Percentiles rank a stretch among this genome's conserved stretches.
Evolutionary conservation across 768 basidiomycete species (phyloP).

Genomic region (Polyporus arcularius): DNA sequence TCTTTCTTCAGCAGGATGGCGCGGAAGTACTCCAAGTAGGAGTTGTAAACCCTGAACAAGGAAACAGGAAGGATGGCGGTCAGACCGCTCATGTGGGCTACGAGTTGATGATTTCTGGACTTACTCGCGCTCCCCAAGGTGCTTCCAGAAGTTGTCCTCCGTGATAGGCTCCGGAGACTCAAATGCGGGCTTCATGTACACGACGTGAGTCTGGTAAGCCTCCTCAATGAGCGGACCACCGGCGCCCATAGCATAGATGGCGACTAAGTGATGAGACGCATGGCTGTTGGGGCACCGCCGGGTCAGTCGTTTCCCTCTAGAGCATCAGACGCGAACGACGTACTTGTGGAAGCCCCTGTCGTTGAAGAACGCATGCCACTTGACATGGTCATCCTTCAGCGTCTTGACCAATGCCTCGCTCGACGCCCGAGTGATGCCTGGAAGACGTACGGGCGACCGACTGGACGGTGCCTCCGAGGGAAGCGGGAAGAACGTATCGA

Average conservation of each 20-base stretch:
- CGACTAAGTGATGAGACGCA: conserved; percentile 6
- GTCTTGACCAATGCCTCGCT: conserved; percentile 30
- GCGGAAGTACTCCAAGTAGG: conserved; percentile 60
- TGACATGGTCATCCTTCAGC: conserved; percentile 51
- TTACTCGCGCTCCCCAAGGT: conserved; percentile 59
- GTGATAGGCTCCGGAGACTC: conserved; percentile 48
- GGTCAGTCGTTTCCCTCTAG: too few species aligned
- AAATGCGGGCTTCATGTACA: conserved; percentile 40
- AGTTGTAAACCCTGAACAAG: conserved; percentile 52
- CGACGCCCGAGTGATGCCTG: conserved; percentile 31
- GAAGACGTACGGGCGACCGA: conserved; percentile 17
- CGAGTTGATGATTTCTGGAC: conserved; percentile 12
- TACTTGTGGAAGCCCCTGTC: conserved; percentile 53
- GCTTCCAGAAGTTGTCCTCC: conserved; percentile 48
- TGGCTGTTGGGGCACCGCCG: not conserved
- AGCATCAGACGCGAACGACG: conserved; percentile 10
- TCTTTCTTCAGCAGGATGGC: conserved; percentile 42
- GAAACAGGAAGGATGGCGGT: too few species aligned
- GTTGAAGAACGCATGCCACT: conserved; percentile 52
- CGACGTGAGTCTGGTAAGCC: conserved; percentile 43
- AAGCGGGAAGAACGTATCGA: conserved; percentile 12
- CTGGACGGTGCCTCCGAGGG: not conserved
- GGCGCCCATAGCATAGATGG: conserved; percentile 61
- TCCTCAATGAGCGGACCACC: conserved; percentile 41
- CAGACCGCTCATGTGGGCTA: too few species aligned